Percentiles rank a stretch among this genome's conserved stretches.
Evolutionary conservation across 345 rosid species (phyloP).

Genomic region (Hibiscus trionum): DNA sequence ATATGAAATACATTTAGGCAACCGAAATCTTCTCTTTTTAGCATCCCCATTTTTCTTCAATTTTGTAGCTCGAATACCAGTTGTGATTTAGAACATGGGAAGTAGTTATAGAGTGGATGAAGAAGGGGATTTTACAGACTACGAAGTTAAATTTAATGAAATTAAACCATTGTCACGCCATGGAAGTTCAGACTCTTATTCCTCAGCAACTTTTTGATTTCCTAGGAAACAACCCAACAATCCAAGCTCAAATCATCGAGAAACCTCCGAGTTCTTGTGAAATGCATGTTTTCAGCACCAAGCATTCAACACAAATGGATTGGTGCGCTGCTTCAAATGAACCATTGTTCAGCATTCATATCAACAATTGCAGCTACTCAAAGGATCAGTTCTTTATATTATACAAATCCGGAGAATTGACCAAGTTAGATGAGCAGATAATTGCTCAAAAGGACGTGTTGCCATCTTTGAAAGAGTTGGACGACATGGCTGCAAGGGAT

Average conservation of each 20-base stretch:
- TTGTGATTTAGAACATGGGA: background rate
- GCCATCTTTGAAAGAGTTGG: conserved; percentile 27
- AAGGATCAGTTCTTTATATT: conserved; percentile 43
- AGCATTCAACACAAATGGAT: conserved; percentile 36
- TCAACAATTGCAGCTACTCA: conserved; percentile 47
- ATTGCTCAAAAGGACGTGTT: conserved; percentile 11
- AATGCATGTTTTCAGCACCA: conserved; percentile 33
- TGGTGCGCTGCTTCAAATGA: conserved; percentile 93
- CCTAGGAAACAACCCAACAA: background rate
- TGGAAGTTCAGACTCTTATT: conserved; percentile 5
- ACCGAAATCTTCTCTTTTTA: conserved; percentile 18
- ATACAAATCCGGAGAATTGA: conserved; percentile 48
- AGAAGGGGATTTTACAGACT: conserved; percentile 2
- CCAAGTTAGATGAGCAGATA: conserved; percentile 42
- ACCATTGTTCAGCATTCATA: conserved; percentile 72
- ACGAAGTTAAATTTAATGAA: conserved; percentile 1
- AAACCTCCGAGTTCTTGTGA: background rate
- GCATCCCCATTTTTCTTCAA: background rate
- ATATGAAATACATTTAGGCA: background rate
- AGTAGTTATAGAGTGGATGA: background rate
- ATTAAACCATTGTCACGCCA: background rate
- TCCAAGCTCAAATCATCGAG: background rate
- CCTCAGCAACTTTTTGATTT: conserved; percentile 5
- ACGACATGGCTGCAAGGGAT: conserved; percentile 13
- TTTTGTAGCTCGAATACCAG: background rate